Conservation (phyloP, 2,329 filamentous ascomycete species). For the Chaetomiaceae sp. region DNA sequence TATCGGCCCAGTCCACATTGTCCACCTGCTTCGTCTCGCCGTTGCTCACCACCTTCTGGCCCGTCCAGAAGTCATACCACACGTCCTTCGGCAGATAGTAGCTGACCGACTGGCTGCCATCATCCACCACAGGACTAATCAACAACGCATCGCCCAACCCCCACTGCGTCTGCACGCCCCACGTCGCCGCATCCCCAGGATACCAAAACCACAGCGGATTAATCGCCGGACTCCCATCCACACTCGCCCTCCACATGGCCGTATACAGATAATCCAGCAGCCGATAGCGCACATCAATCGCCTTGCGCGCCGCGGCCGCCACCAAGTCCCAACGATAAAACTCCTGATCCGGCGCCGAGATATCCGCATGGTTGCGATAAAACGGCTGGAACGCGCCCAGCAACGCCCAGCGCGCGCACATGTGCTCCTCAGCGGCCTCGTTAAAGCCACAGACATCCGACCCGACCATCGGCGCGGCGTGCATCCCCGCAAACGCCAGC, state of each 20-base stretch:
- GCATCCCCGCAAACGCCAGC: constrained; percentile 56
- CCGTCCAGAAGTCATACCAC: constrained; percentile 48
- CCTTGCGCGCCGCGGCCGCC: constrained; percentile 53
- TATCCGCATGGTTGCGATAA: constrained; percentile 65
- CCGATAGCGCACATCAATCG: constrained; percentile 62
- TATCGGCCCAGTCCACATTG: constrained; percentile 28
- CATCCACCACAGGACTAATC: constrained; percentile 21
- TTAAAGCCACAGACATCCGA: constrained; percentile 74
- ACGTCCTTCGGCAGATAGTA: constrained; percentile 23
- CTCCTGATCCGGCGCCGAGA: constrained; percentile 49
- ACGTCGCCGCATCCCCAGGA: constrained; percentile 37
- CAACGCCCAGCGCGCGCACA: constrained; percentile 68
- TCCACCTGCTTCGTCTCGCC: constrained; percentile 25
- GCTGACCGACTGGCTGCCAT: constrained; percentile 13
- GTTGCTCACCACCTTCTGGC: constrained; percentile 35
- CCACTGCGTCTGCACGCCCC: constrained; percentile 35
- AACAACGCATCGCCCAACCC: constrained; percentile 49
- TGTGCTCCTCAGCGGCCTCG: constrained; percentile 57
- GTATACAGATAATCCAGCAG: constrained; percentile 73
- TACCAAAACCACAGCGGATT: constrained; percentile 66
- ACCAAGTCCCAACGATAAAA: constrained; percentile 63
- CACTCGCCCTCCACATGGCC: constrained; percentile 53
- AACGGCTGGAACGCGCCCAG: constrained; percentile 70
- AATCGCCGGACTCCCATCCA: constrained; percentile 57
- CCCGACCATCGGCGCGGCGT: constrained; percentile 62